Conservation (phyloP, 371 early-diverging fungal species). For the Quaeritorhiza haematococci region DNA sequence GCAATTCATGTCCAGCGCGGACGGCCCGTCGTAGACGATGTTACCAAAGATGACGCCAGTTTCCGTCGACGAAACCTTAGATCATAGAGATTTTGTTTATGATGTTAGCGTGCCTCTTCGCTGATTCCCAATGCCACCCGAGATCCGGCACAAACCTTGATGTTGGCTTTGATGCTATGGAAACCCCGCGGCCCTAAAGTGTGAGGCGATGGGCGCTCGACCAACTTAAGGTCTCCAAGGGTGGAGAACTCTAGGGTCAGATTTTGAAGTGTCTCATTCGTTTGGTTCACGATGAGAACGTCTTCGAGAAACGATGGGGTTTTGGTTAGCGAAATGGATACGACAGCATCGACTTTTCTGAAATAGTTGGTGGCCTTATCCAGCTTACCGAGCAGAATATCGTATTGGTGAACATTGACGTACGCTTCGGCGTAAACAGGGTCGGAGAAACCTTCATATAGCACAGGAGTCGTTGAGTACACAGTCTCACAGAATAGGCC, state of each 20-base stretch:
- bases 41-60: slow-evolving; percentile 96
- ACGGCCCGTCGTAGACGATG: slow-evolving; percentile 91
- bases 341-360: background rate
- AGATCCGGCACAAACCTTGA: too few species aligned
- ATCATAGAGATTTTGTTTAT: too few species aligned
- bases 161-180: slow-evolving; percentile 89
- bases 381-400: slow-evolving; percentile 77
- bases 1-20: slow-evolving; percentile 72
- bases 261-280: slow-evolving; percentile 91
- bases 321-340: too few species aligned
- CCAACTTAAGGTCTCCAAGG: slow-evolving; percentile 92
- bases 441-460: slow-evolving; percentile 85
- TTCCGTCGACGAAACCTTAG: slow-evolving; percentile 86
- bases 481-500: slow-evolving; percentile 3
- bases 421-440: slow-evolving; percentile 98
- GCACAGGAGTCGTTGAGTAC: background rate
- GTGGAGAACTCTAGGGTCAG: slow-evolving; percentile 95
- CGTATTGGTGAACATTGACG: slow-evolving; percentile 92
- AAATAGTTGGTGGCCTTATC: background rate
- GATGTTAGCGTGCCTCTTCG: background rate
- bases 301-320: slow-evolving; percentile 49
- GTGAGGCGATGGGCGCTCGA: slow-evolving; percentile 88
- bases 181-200: slow-evolving; percentile 90
- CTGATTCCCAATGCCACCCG: too few species aligned
- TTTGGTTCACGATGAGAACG: slow-evolving; percentile 97